These are phyloP conservation scores for Cenchrus purpureus DNA, from an alignment of 176 grass and related monocot genomes.

Conservation along the genomic window DNA sequence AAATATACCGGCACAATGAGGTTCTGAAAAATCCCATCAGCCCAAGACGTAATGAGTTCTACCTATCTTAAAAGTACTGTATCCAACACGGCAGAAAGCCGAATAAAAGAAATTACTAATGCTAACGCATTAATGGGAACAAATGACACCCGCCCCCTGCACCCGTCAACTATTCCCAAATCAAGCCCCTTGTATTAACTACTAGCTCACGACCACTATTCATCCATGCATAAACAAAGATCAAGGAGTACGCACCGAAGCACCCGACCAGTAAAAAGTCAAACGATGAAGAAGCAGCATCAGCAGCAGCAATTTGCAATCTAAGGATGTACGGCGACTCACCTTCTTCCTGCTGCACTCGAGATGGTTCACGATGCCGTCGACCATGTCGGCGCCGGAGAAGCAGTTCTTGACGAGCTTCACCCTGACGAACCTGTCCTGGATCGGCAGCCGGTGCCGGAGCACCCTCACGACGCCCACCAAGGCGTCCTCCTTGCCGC, in stretches of 20 bases:
- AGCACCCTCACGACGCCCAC: constrained; percentile 63
- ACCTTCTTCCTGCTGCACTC: constrained; percentile 86
- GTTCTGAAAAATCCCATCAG: not conserved
- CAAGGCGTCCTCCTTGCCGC: constrained; percentile 47
- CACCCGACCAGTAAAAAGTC: constrained; percentile 28
- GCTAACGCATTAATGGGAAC: not conserved
- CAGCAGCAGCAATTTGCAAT: constrained; percentile 6
- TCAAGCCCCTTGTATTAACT: not conserved
- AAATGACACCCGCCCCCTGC: not conserved
- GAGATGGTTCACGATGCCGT: constrained; percentile 74
- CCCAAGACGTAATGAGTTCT: too few relatives aligned
- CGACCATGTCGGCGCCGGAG: constrained; percentile 84
- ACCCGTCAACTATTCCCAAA: not conserved
- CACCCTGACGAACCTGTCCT: constrained; percentile 88
- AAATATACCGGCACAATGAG: not conserved
- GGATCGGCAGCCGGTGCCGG: constrained; percentile 76
- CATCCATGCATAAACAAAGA: constrained; percentile 24
- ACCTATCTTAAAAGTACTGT: not conserved
- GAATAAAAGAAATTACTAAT: not conserved
- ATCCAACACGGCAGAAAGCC: not conserved
- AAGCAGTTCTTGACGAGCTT: constrained; percentile 96
- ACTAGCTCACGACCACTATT: not conserved
- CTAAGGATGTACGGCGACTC: constrained; percentile 13
- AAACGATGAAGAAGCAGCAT: constrained; percentile 25
- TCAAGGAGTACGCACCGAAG: not conserved